Evolutionary conservation across 345 rosid genomes (phyloP).

Genomic region (Viola odorata): DNA sequence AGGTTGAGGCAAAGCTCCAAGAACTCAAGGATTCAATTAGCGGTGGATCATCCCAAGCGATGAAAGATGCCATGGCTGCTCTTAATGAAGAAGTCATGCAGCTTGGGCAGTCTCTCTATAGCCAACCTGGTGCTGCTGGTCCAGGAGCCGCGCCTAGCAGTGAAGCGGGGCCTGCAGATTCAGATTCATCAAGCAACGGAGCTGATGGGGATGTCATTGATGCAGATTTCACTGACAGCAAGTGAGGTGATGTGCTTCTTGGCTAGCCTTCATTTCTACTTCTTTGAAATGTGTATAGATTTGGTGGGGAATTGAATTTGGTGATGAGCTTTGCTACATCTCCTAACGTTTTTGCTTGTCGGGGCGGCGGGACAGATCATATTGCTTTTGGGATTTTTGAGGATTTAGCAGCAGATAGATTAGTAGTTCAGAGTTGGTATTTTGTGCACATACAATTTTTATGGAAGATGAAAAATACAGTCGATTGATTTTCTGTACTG

Average conservation of each 20-base stretch:
- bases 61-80: slow-evolving; percentile 81
- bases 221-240: slow-evolving; percentile 88
- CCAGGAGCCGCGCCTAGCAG: slow-evolving; percentile 55
- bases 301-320: neutral
- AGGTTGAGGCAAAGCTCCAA: slow-evolving; percentile 77
- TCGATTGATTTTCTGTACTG: too few species aligned
- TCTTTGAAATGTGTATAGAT: slow-evolving; percentile 9
- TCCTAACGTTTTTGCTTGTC: slow-evolving; percentile 5
- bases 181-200: slow-evolving; percentile 49
- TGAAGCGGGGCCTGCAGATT: slow-evolving; percentile 49
- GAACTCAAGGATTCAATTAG: slow-evolving; percentile 78
- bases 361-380: too few species aligned
- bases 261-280: neutral
- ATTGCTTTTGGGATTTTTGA: too few species aligned
- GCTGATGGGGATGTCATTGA: slow-evolving; percentile 82
- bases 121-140: slow-evolving; percentile 70
- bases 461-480: too few species aligned
- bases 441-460: too few species aligned
- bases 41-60: slow-evolving; percentile 63
- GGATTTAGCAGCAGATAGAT: too few species aligned
- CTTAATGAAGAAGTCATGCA: slow-evolving; percentile 96
- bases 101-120: slow-evolving; percentile 82
- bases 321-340: too few species aligned
- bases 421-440: too few species aligned
- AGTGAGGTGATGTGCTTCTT: slow-evolving; percentile 30